phyloP scores from a whole-genome alignment of 768 basidiomycete species.

The Suillus luteus region DNA sequence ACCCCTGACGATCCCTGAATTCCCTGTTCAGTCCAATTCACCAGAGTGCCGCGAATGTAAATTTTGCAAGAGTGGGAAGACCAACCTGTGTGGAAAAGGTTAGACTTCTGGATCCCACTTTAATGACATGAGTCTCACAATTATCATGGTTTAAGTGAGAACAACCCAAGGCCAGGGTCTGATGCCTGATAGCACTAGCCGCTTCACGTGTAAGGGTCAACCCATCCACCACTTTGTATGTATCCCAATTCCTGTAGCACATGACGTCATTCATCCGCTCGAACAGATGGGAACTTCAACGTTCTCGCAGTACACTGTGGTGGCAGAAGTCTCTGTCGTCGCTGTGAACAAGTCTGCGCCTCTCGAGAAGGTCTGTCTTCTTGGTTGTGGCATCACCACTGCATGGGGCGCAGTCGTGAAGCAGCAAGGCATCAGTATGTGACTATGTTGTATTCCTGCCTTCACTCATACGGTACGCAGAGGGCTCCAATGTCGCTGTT shows the following conservation, averaged over 20 bases:
- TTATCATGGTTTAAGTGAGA: slow-evolving; percentile 57
- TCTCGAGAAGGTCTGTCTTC: slow-evolving; percentile 93
- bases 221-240: slow-evolving; percentile 89
- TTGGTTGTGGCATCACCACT: slow-evolving; percentile 97
- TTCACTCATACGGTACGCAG: slow-evolving; percentile 38
- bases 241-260: slow-evolving; percentile 15
- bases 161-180: slow-evolving; percentile 91
- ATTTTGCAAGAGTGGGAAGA: slow-evolving; percentile 98
- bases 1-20: neutral
- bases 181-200: slow-evolving; percentile 88
- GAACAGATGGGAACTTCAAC: slow-evolving; percentile 97
- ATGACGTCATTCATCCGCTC: neutral
- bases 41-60: slow-evolving; percentile 95
- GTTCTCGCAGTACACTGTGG: slow-evolving; percentile 99
- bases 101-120: slow-evolving; percentile 9
- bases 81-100: slow-evolving; percentile 97
- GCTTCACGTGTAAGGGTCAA: slow-evolving; percentile 90
- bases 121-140: slow-evolving; percentile 6
- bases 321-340: slow-evolving; percentile 96
- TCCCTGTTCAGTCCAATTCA: slow-evolving; percentile 13
- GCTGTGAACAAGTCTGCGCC: slow-evolving; percentile 84
- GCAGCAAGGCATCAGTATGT: slow-evolving; percentile 81
- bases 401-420: slow-evolving; percentile 96
- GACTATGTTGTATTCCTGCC: neutral
- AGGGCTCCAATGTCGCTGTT: slow-evolving; percentile 86